Conservation (phyloP, 2,329 filamentous ascomycete species). For the Penicillium sp. region DNA sequence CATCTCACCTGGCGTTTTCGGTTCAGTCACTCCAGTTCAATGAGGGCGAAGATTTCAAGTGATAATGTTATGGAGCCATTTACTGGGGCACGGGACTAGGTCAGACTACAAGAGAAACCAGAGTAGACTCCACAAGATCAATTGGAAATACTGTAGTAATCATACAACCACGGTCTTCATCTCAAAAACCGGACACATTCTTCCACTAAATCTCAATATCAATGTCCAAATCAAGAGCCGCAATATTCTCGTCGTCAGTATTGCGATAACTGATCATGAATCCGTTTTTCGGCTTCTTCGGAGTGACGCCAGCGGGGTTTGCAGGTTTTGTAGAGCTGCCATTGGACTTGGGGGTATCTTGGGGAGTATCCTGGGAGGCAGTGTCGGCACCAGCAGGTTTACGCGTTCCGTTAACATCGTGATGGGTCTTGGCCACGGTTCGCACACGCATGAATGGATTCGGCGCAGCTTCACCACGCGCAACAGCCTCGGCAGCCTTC, state of each 20-base stretch:
- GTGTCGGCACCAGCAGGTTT: conserved; percentile 30
- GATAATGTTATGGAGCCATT: too few relatives aligned
- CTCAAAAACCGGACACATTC: not conserved
- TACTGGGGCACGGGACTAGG: too few relatives aligned
- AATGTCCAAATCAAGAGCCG: conserved; percentile 80
- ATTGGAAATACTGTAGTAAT: not conserved
- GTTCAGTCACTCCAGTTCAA: too few relatives aligned
- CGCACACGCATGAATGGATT: conserved; percentile 58
- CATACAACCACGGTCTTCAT: not conserved
- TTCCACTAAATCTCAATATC: conserved; percentile 72
- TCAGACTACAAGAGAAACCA: too few relatives aligned
- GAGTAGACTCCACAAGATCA: too few relatives aligned
- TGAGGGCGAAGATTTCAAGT: too few relatives aligned
- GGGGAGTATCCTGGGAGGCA: conserved; percentile 36
- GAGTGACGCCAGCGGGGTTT: conserved; percentile 42
- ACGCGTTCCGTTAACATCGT: conserved; percentile 50
- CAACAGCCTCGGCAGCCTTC: conserved; percentile 58
- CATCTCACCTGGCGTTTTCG: too few relatives aligned
- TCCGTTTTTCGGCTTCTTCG: conserved; percentile 43
- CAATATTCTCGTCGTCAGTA: conserved; percentile 91
- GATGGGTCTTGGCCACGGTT: conserved; percentile 64
- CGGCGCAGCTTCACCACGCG: conserved; percentile 59
- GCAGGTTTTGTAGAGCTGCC: conserved; percentile 49
- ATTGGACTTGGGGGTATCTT: conserved; percentile 49
- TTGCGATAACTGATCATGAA: conserved; percentile 70